A percentile compares a stretch with the other conserved stretches of the same genome.
phyloP scores from a whole-genome alignment of 2,329 filamentous ascomycete species.

The Neurospora crassa region DNA sequence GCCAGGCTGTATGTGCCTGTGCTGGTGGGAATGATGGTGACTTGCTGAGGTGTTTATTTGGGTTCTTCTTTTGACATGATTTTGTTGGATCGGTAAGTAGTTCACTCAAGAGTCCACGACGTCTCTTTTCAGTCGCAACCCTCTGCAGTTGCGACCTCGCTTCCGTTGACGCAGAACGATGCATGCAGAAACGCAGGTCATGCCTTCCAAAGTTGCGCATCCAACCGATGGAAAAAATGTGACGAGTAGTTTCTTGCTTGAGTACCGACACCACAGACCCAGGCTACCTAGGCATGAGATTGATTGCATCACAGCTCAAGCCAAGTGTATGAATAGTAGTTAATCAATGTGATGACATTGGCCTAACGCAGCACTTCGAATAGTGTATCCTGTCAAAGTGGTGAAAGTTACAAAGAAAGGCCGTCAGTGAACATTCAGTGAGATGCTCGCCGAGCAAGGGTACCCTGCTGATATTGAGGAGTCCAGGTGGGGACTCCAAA shows the following conservation, averaged over 20 bases:
- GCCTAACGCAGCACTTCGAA: not conserved
- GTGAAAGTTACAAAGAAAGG: not conserved
- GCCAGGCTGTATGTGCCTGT: not conserved
- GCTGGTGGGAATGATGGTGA: too few relatives aligned
- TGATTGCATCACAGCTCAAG: not conserved
- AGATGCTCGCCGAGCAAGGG: not conserved
- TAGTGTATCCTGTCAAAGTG: not conserved
- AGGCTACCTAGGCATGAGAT: not conserved
- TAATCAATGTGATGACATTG: not conserved
- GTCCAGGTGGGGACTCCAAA: not conserved
- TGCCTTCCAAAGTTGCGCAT: not conserved
- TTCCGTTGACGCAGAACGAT: not conserved
- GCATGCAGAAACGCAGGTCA: not conserved
- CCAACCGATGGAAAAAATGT: not conserved
- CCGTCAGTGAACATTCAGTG: not conserved
- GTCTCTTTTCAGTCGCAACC: not conserved
- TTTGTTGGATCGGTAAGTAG: not conserved
- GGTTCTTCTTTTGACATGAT: fast-evolving
- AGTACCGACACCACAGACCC: not conserved
- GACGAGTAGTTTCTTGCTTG: not conserved
- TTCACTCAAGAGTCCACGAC: not conserved
- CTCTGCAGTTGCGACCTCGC: not conserved
- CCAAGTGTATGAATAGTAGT: not conserved
- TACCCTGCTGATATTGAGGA: not conserved
- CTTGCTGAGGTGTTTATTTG: too few relatives aligned